Base-by-base conservation (phyloP, 768 basidiomycete species). In the Mycena belliarum region DNA sequence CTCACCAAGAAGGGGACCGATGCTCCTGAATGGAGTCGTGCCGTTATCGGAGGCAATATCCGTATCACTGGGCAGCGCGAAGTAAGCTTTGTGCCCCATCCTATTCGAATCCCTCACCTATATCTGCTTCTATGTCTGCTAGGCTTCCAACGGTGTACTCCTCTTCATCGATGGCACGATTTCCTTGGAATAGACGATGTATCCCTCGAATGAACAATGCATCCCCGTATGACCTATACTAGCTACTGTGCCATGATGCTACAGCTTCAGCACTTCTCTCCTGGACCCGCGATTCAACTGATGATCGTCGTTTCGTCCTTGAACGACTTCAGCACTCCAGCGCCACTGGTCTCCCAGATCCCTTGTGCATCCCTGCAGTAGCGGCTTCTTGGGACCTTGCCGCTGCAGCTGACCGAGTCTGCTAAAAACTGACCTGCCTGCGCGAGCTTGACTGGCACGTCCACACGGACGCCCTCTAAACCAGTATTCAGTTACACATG, bases 31-130 rank as follows among this genome's bases (percentile, higher is more conserved):
- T 92, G 89, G 90, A 73, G 74, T 61, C 76, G 75, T 38, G 82
- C 87, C 8, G 76, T 77, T 0, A 64, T 93, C 14, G 82, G 87
- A 52, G 79, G 78, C 37, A 79, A 79, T 14, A 70, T 83, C 10
- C 79, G 70, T 38, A 87, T 94, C 40, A 61, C 82, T 21, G 77
- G 68, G 1, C 83, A 76, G 79, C 87, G 81, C 68, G 79, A 88
- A 80, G 92, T 89, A 48, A 49, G 76, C 35, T 40, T 52, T 4
- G 55, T 16, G 32, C 15, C n/a, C n/a, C n/a, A n/a, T n/a, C n/a
- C n/a, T n/a, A n/a, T 11, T 3, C 20, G 62, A 24, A 43, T 41
- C 12, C 18, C 43, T 58, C 26, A 55, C 41, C 49, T 57, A 38
- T 21, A 40, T 56, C 26, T 23, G 26, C 15, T 49, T 45, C 49